phyloP scores from a whole-genome alignment of 2,329 filamentous ascomycete species.

The Boeremia exigua region DNA sequence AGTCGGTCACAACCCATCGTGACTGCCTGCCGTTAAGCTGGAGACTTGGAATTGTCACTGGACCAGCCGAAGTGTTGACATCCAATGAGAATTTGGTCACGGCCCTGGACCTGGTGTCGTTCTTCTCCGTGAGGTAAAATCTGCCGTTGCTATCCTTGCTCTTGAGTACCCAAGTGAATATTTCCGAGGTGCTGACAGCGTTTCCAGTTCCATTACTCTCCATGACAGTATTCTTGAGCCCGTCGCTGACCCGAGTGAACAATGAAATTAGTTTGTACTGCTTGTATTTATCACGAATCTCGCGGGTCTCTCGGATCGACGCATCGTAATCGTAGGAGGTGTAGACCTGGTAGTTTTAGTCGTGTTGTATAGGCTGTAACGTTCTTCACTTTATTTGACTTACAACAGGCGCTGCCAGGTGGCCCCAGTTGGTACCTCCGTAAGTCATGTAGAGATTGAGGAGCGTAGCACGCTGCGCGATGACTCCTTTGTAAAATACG shows the following conservation, averaged over 20 bases:
- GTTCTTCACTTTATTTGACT: neutral
- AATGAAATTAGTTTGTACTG: constrained; percentile 62
- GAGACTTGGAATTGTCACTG: constrained; percentile 54
- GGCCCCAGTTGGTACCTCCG: constrained; percentile 64
- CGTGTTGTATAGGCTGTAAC: neutral
- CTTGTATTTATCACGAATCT: constrained; percentile 60
- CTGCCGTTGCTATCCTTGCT: constrained; percentile 58
- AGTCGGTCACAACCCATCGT: constrained; percentile 63
- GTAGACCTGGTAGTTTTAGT: constrained; percentile 48
- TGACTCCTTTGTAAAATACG: constrained; percentile 64
- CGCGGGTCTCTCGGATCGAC: constrained; percentile 60
- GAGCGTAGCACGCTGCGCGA: constrained; percentile 58
- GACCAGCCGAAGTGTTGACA: constrained; percentile 56
- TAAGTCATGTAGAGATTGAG: constrained; percentile 60
- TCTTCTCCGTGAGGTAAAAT: constrained; percentile 60
- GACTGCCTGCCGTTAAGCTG: constrained; percentile 60
- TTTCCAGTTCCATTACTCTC: constrained; percentile 62
- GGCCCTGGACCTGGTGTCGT: constrained; percentile 52
- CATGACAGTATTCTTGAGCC: constrained; percentile 61
- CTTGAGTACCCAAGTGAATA: constrained; percentile 60
- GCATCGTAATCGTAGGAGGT: constrained; percentile 56
- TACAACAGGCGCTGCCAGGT: constrained; percentile 49
- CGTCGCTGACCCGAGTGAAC: constrained; percentile 60
- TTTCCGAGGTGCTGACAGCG: constrained; percentile 45
- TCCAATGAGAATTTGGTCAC: constrained; percentile 56